A percentile compares a stretch with the other conserved stretches of the same genome.
Evolutionary conservation across 1,284 basidiomycete genomes (phyloP).

Genomic region (Porogramme epimiltina): DNA sequence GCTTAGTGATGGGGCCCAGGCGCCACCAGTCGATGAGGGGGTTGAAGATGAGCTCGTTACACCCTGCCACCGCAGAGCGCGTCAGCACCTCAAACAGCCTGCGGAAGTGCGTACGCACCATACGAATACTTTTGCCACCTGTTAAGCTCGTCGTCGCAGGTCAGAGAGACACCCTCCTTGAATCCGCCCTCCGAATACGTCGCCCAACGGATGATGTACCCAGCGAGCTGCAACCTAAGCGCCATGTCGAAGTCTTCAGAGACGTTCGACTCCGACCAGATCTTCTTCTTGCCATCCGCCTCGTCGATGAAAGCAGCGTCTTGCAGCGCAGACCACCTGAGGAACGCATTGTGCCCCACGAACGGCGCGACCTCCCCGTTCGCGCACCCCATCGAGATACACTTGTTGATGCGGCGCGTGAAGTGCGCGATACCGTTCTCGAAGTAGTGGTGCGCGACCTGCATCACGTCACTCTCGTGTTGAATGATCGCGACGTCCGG

Average conservation of each 20-base stretch:
- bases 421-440: constrained; percentile 87
- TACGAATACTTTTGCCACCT: constrained; percentile 89
- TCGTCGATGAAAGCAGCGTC: constrained; percentile 74
- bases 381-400: constrained; percentile 74
- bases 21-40: constrained; percentile 73
- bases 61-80: constrained; percentile 38
- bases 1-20: constrained; percentile 76
- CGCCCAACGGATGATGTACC: constrained; percentile 83
- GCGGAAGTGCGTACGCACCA: constrained; percentile 47
- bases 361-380: constrained; percentile 86
- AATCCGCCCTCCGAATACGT: constrained; percentile 81
- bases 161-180: constrained; percentile 87
- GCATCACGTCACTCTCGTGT: constrained; percentile 85
- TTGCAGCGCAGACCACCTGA: constrained; percentile 84
- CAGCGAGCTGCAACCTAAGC: constrained; percentile 59
- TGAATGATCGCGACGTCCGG: constrained; percentile 85
- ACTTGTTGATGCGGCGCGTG: constrained; percentile 77
- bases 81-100: no score
- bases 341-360: constrained; percentile 87
- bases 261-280: constrained; percentile 85
- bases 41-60: constrained; percentile 78
- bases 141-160: constrained; percentile 79
- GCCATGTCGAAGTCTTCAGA: constrained; percentile 85
- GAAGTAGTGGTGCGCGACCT: constrained; percentile 85
- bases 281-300: constrained; percentile 66